A percentile compares a stretch with the other conserved stretches of the same genome.
Evolutionary conservation across 257 asterid species (phyloP).

Genomic region (Lantana camara): DNA sequence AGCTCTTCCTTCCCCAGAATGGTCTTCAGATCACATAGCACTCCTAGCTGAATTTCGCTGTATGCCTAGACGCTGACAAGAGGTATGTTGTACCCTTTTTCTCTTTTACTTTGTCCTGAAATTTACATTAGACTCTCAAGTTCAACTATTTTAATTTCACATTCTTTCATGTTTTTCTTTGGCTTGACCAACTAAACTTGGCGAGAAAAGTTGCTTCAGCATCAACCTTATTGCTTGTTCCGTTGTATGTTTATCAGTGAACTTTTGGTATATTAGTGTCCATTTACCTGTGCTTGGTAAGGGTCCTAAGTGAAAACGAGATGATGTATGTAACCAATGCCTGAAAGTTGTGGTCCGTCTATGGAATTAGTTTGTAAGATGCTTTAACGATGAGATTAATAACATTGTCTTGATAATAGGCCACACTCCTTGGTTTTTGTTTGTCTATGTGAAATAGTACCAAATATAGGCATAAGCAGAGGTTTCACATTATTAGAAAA

Average conservation of each 20-base stretch:
- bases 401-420: no score
- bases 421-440: neutral
- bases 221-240: neutral
- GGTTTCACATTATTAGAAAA: neutral
- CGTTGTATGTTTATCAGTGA: neutral
- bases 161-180: neutral
- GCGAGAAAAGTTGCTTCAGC: no score
- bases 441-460: neutral
- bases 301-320: neutral
- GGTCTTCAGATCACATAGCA: conserved; percentile 99
- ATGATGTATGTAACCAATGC: neutral
- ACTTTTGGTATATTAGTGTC: neutral
- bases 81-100: conserved; percentile 32
- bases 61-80: conserved; percentile 67
- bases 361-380: no score
- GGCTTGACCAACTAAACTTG: neutral
- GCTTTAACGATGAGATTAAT: no score
- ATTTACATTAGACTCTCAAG: neutral
- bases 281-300: neutral
- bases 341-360: neutral
- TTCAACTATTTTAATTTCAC: neutral
- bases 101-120: conserved; percentile 7
- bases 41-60: conserved; percentile 95
- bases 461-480: neutral
- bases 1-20: conserved; percentile 97